These are phyloP conservation scores for Pythium oligandrum DNA, from an alignment of 352 stramenopile species.

Conservation along the genomic window DNA sequence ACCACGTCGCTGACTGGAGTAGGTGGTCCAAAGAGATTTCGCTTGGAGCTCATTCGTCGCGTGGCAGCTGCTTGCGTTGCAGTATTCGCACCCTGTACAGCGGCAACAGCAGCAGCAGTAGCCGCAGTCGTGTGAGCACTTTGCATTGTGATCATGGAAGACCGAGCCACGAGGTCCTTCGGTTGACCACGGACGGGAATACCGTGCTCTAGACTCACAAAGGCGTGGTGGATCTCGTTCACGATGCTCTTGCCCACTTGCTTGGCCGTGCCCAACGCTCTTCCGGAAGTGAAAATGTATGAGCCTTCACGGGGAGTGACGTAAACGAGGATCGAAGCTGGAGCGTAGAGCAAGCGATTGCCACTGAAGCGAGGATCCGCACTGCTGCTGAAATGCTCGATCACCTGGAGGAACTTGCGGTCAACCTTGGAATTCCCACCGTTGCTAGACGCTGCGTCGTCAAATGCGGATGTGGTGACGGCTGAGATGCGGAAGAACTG, in stretches of 20 bases:
- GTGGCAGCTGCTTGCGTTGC: constrained; percentile 11
- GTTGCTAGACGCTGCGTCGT: constrained; percentile 16
- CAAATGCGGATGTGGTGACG: constrained; percentile 19
- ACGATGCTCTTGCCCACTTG: constrained; percentile 14
- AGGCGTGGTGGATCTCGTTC: constrained; percentile 27
- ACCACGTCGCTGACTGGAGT: no score
- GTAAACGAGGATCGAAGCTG: constrained; percentile 32
- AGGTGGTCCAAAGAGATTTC: no score
- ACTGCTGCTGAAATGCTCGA: constrained; percentile 50
- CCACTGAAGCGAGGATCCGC: constrained; percentile 43
- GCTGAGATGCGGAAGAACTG: constrained; percentile 50
- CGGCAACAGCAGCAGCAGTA: constrained; percentile 21
- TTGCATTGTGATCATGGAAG: constrained; percentile 12
- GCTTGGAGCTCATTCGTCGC: no score
- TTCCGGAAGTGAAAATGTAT: constrained; percentile 33
- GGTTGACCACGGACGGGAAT: no score
- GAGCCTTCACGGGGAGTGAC: constrained; percentile 39
- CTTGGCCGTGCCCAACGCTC: constrained; percentile 5
- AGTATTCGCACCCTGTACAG: constrained; percentile 26
- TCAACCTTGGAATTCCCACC: constrained; percentile 16
- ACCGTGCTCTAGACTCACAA: constrained; percentile 29
- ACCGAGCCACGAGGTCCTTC: constrained; percentile 22
- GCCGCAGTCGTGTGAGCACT: constrained; percentile 14
- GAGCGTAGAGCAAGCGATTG: constrained; percentile 31
- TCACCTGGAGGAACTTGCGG: constrained; percentile 18